Percentiles rank a stretch among this genome's conserved stretches.
Conservation (phyloP, 768 basidiomycete species). For the Glaciozyma martinii region DNA sequence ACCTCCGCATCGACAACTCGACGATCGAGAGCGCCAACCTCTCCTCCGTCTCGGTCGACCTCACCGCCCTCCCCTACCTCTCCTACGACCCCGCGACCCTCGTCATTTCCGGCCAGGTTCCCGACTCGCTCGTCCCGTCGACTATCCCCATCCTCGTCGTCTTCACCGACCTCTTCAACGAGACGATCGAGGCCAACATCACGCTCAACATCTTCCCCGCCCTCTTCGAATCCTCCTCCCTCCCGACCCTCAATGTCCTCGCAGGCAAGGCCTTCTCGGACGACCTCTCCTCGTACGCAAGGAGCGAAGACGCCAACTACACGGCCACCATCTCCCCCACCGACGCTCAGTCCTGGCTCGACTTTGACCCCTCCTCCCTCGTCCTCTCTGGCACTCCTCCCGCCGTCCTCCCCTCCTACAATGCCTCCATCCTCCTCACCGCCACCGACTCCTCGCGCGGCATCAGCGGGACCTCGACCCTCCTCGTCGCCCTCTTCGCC, state of each 20-base stretch:
- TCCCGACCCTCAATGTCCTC: conserved; percentile 29
- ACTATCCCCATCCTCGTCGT: conserved; percentile 51
- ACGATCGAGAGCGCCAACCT: conserved; percentile 57
- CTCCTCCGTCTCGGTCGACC: conserved; percentile 46
- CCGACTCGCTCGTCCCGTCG: conserved; percentile 41
- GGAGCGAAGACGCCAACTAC: conserved; percentile 10
- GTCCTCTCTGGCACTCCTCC: conserved; percentile 31
- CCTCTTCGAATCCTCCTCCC: conserved; percentile 49
- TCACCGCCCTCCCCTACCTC: conserved; percentile 42
- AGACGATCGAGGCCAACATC: conserved; percentile 57
- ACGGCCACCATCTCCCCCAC: conserved; percentile 23
- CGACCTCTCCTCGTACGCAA: conserved; percentile 19
- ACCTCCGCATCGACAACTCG: conserved; percentile 52
- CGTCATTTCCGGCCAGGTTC: conserved; percentile 60
- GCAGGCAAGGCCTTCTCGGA: conserved; percentile 25
- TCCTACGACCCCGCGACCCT: conserved; percentile 51
- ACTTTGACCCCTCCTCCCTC: conserved; percentile 21
- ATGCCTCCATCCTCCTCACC: conserved; percentile 28
- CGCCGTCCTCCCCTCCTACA: conserved; percentile 1
- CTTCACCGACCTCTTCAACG: conserved; percentile 55
- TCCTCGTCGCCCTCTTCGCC: conserved; percentile 22
- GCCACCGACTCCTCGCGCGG: conserved; percentile 8
- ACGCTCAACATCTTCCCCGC: conserved; percentile 60
- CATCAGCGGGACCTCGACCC: conserved; percentile 12
- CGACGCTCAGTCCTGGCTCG: conserved; percentile 24